Percentiles rank a stretch among this genome's conserved stretches.
phyloP scores from a whole-genome alignment of 495 filamentous ascomycete species.

The Tetracladium setigerum region DNA sequence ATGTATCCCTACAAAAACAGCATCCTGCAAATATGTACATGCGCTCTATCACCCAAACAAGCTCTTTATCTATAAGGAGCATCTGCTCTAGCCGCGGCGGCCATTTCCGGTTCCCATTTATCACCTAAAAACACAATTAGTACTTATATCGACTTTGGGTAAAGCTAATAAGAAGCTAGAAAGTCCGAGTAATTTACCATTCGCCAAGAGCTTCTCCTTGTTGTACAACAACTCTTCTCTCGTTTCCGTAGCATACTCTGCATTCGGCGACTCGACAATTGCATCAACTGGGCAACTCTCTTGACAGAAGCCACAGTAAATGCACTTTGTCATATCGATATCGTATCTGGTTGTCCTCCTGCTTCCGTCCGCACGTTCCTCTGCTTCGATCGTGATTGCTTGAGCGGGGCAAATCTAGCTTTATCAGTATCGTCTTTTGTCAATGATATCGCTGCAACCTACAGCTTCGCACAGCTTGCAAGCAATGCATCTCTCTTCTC shows the following conservation, averaged over 20 bases:
- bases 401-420: slow-evolving; percentile 80
- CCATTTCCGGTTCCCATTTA: slow-evolving; percentile 98
- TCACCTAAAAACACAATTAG: slow-evolving; percentile 78
- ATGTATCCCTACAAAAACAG: too few relatives aligned
- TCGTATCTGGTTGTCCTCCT: slow-evolving; percentile 94
- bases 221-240: slow-evolving; percentile 97
- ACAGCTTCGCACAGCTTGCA: slow-evolving; percentile 97
- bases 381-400: slow-evolving; percentile 97
- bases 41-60: too few relatives aligned
- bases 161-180: slow-evolving; percentile 6
- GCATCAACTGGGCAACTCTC: slow-evolving; percentile 98
- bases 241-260: slow-evolving; percentile 96
- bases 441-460: slow-evolving; percentile 18
- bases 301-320: slow-evolving; percentile 99
- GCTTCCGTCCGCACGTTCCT: slow-evolving; percentile 92
- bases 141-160: slow-evolving; percentile 23
- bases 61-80: slow-evolving; percentile 70
- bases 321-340: slow-evolving; percentile 99
- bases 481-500: slow-evolving; percentile 97
- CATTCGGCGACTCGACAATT: slow-evolving; percentile 94
- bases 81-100: slow-evolving; percentile 82
- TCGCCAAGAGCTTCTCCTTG: slow-evolving; percentile 40
- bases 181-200: slow-evolving; percentile 8
- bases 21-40: too few relatives aligned
- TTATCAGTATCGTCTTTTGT: background rate